Evolutionary conservation across 2,329 filamentous ascomycete genomes (phyloP).

Genomic region (Emmonsiellopsis sp.): DNA sequence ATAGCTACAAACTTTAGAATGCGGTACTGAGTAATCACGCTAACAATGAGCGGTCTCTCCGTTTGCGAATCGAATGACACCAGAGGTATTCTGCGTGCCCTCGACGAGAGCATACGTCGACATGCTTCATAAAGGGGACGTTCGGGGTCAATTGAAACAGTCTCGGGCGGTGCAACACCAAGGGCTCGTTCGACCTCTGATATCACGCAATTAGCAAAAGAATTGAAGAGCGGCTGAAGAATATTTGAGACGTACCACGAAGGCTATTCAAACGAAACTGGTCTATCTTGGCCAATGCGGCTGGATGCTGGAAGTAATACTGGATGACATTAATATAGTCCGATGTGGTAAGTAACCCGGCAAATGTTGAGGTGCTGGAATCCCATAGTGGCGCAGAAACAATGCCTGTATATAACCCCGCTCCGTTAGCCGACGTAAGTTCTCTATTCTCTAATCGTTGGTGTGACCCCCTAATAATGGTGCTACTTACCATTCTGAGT

Average conservation of each 20-base stretch:
- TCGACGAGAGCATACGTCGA: slow-evolving; percentile 84
- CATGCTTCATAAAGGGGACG: slow-evolving; percentile 91
- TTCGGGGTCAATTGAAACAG: slow-evolving; percentile 88
- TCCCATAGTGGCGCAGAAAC: slow-evolving; percentile 97
- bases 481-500: slow-evolving; percentile 72
- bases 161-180: slow-evolving; percentile 83
- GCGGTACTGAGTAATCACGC: slow-evolving; percentile 94
- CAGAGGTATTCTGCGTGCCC: slow-evolving; percentile 85
- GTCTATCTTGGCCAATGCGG: slow-evolving; percentile 80
- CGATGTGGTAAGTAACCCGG: slow-evolving; percentile 85
- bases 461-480: not conserved
- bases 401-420: slow-evolving; percentile 56
- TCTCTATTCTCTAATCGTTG: not conserved
- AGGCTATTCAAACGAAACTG: slow-evolving; percentile 89
- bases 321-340: slow-evolving; percentile 99
- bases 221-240: slow-evolving; percentile 1
- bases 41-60: slow-evolving; percentile 82
- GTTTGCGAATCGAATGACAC: slow-evolving; percentile 94
- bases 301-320: slow-evolving; percentile 96
- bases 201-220: not conserved
- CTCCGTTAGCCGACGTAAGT: not conserved
- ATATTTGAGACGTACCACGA: slow-evolving; percentile 53
- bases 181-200: slow-evolving; percentile 92
- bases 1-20: slow-evolving; percentile 98
- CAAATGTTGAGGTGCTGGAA: slow-evolving; percentile 84